Evolutionary conservation across 2,329 filamentous ascomycete genomes (phyloP), one percentile per base, ranked within the genome.

Genomic region (Neurospora crassa): DNA sequence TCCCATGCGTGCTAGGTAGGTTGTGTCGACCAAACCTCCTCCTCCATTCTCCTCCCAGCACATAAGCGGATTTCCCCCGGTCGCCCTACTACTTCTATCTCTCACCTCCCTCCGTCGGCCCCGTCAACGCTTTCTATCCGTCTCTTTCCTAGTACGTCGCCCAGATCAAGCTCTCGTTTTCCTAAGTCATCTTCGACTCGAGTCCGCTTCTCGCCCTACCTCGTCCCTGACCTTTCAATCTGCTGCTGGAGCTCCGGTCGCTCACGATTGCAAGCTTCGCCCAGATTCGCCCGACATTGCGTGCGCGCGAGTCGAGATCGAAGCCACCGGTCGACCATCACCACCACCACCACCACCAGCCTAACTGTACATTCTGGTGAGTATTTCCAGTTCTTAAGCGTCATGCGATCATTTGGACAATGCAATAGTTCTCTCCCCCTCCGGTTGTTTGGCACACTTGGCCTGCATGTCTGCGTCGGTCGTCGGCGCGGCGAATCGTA

Each of bases 391-490:
- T 72, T 74, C 78, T 74, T 68, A 72, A 72, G 72, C 72, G 74
- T 70, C 74, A 79, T 78, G 82, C 81, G 82, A 83, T 82, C 80
- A 75, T 76, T 71, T 59, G 47, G 76, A 69, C 70, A 70, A 73
- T 72, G 68, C 68, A 24, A 41, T 69, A 67, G 68, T 37, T 45
- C 7, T 37, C 68, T 43, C 69, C 69, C 53, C 74, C 73, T 73
- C 69, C 72, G 47, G 20, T 37, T 63, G 53, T 63, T 63, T 37
- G 24, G 53, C 29, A 63, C 24, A 63, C 24, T 63, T 63, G 53
- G 53, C 53, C 29, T 63, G 53, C 53, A 37, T 63, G 53, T 63
- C 53, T 63, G 24, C 16, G 53, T 63, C 53, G 53, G 29, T 34
- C 53, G 53, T 63, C 29, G 53, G 53, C 53, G 53, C 53, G 53